Conservation (phyloP, 2,329 filamentous ascomycete species). For the Fusarium lyarnte region DNA sequence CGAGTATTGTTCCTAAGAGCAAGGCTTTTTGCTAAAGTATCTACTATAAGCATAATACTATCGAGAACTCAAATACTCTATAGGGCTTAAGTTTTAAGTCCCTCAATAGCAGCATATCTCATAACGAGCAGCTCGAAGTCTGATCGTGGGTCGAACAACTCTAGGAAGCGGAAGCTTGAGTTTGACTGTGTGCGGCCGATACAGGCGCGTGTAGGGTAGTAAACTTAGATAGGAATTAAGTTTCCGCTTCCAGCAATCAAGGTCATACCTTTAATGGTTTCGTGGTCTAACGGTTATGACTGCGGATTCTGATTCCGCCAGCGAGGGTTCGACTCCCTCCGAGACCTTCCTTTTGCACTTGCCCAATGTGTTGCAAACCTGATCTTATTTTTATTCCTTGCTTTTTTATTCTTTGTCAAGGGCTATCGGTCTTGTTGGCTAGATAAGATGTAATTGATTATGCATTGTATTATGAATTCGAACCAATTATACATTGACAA, state of each 20-base stretch:
- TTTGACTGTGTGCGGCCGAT: fast-evolving
- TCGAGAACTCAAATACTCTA: fast-evolving
- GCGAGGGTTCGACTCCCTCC: constrained; percentile 1
- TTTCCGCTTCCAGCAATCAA: not conserved
- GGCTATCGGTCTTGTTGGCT: fast-evolving
- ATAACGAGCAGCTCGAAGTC: not conserved
- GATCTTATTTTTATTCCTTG: not conserved
- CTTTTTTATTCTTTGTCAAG: not conserved
- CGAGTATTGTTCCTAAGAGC: too few species aligned
- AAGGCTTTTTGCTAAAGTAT: fast-evolving
- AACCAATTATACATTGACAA: too few species aligned
- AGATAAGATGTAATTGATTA: not conserved
- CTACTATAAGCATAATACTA: not conserved
- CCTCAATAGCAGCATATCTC: fast-evolving
- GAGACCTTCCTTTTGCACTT: not conserved
- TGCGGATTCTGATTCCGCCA: constrained; percentile 1
- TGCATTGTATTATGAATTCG: not conserved
- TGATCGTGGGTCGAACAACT: fast-evolving
- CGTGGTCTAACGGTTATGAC: constrained; percentile 2
- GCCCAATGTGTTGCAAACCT: fast-evolving
- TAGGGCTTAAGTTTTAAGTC: not conserved
- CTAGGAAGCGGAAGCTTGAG: not conserved
- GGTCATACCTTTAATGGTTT: not conserved
- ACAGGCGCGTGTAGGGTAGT: not conserved
- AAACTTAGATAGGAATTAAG: not conserved